Evolutionary conservation across 108 stramenopile species (phyloP).

Genomic region (Skeletonema grethae): DNA sequence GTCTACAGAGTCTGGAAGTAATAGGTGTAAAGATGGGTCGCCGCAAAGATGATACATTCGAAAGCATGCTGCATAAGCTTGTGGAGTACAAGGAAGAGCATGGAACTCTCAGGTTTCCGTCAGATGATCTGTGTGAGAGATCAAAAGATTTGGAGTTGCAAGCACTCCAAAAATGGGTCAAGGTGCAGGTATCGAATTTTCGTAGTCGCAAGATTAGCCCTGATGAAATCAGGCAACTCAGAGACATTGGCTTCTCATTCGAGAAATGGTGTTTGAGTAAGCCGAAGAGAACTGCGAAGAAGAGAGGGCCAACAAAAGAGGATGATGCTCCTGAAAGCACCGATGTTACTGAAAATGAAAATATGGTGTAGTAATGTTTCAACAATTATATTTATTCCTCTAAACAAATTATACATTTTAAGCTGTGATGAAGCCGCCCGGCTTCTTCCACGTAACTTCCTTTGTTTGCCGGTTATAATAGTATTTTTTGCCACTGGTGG

Average conservation of each 20-base stretch:
- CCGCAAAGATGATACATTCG: constrained; percentile 36
- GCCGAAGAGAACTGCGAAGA: background rate
- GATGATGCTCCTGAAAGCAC: background rate
- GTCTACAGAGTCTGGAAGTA: constrained; percentile 19
- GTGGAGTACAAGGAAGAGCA: constrained; percentile 56
- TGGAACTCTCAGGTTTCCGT: constrained; percentile 48
- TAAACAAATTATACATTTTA: background rate
- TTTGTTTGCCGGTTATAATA: constrained; percentile 30
- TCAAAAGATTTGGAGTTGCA: constrained; percentile 32
- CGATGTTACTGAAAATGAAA: background rate
- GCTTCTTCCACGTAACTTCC: constrained; percentile 17
- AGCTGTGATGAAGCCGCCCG: background rate
- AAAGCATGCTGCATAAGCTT: constrained; percentile 57
- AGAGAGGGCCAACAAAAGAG: background rate
- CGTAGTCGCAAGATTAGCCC: constrained; percentile 20
- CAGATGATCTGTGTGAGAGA: constrained; percentile 49
- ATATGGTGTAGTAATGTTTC: background rate
- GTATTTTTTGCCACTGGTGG: constrained; percentile 19
- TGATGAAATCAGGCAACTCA: background rate
- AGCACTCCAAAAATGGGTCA: constrained; percentile 40
- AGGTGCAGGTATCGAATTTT: constrained; percentile 26
- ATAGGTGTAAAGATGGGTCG: constrained; percentile 14
- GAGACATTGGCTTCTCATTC: background rate
- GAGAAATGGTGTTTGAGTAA: constrained; percentile 3
- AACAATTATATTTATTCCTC: background rate